Evolutionary conservation across 306 rosid species (phyloP), one percentile per base, ranked within the genome.

Genomic region (Medicago lupulina): DNA sequence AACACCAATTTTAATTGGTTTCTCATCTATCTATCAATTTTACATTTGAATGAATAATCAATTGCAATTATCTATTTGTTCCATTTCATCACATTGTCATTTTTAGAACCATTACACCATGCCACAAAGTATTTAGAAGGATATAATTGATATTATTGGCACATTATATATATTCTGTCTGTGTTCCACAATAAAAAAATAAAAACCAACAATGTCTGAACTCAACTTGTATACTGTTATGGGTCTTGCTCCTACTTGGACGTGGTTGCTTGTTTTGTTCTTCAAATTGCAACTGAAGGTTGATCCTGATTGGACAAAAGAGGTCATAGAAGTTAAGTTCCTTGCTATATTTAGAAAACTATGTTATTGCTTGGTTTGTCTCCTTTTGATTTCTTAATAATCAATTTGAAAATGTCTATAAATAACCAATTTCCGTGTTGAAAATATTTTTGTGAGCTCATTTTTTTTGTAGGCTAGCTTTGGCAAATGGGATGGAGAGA

Each of bases 301-400:
- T 63, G 16, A 31, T 15, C 39, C 12, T 43, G 55, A 70, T 74
- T 51, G 75, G 59, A 36, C n/a, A 54, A 62, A 62, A 68, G 49
- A 34, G 19, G 55, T 1, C 23, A 46, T 41, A 39, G 50, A 7
- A 12, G 60, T 73, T 73, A 57, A 40, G 69, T 54, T 67, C 2
- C 14, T 69, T 79, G 64, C 84, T 51, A 76, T 76, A 83, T 64
- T 57, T 76, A 14, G 84, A 76, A 71, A 71, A 65, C 23, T 74
- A 43, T 63, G 40, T 54, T 70, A 76, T 78, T 7, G 53, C 11
- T 14, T 67, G 19, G 21, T 57, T 49, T 51, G 76, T 50, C 46
- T 59, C 23, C 49, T 57, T 57, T 53, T 51, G 49, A 49, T 58
- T 18, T 59, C 72, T 18, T 7, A 64, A 74, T 14, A 64, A 74